Evolutionary conservation across 225 moss, liverwort and hornwort species (phyloP), one percentile per base, ranked within the genome.

Genomic region (Ulota crispa): DNA sequence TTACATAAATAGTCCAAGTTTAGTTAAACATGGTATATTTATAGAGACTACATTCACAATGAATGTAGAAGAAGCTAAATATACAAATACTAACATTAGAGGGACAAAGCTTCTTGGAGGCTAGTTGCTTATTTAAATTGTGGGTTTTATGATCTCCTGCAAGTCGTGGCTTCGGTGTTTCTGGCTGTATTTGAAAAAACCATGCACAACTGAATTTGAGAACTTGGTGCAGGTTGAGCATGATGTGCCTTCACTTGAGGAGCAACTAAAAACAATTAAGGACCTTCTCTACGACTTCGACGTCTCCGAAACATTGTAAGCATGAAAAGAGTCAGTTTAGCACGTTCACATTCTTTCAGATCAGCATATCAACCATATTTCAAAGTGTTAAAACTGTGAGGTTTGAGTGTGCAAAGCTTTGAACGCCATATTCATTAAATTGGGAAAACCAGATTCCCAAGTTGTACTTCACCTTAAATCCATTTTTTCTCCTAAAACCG

Each of bases 211-310:
- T 47, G 2, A 31, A 18, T 55, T 9, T 72, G 1, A 0, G 80
- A 34, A 0, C 52, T 21, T 54, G n/a, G 42, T 80, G 12, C 76
- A 98, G 98, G 85, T 98, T 83, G 98, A 95, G 72, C 83, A 92
- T 70, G 92, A 92, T 70, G 88, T 89, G 63, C 98, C 95, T 77
- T 82, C 79, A 0, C 52, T 94, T 77, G 90, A 98, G 72, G 87
- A 93, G 68, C 94, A 95, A 70, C 60, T 94, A 36, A 85, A 67
- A 60, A 83, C 88, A 47, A 83, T 95, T 27, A 98, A 95, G 72
- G 84, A 83, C 68, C 89, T 88, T 65, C 68, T 98, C 2, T 87
- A 82, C 27, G 86, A 98, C 63, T 88, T 98, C 3, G 77, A 94
- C 69, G 73, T 98, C 68, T 87, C 88, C 10, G 88, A 95, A 55